Conservation (phyloP, 192 early-diverging fungal species). For the Umbelopsis sp. region DNA sequence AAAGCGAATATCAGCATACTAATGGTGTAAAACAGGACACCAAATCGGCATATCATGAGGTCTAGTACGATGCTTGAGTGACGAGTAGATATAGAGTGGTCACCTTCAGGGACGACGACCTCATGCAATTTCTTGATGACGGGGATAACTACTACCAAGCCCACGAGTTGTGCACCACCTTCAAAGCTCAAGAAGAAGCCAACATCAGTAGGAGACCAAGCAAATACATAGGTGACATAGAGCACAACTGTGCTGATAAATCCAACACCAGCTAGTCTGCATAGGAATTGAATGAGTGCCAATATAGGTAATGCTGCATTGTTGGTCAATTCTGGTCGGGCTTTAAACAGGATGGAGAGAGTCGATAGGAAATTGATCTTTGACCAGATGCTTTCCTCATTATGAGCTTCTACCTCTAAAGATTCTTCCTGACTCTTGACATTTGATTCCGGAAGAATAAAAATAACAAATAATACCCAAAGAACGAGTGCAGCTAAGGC, state of each 20-base stretch:
- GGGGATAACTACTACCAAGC: not conserved
- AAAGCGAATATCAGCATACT: not conserved
- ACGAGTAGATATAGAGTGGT: not conserved
- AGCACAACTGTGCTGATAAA: not conserved
- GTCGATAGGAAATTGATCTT: not conserved
- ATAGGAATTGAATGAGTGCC: not conserved
- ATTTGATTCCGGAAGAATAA: not conserved
- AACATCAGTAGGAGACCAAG: not conserved
- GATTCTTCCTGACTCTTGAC: not conserved
- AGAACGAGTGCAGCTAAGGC: not conserved
- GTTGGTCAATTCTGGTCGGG: not conserved
- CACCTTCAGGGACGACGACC: not conserved
- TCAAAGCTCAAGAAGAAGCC: constrained; percentile 8
- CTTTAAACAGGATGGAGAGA: not conserved
- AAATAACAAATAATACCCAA: not conserved
- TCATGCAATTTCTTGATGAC: not conserved
- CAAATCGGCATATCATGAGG: not conserved
- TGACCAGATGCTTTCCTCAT: not conserved
- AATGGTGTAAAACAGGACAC: not conserved
- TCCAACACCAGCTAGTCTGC: not conserved
- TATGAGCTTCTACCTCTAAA: not conserved
- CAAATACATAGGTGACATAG: not conserved
- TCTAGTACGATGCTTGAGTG: not conserved
- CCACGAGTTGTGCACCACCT: not conserved
- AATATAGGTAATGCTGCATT: not conserved